phyloP scores from a whole-genome alignment of 352 stramenopile genomes.

The Lagenidium giganteum region DNA sequence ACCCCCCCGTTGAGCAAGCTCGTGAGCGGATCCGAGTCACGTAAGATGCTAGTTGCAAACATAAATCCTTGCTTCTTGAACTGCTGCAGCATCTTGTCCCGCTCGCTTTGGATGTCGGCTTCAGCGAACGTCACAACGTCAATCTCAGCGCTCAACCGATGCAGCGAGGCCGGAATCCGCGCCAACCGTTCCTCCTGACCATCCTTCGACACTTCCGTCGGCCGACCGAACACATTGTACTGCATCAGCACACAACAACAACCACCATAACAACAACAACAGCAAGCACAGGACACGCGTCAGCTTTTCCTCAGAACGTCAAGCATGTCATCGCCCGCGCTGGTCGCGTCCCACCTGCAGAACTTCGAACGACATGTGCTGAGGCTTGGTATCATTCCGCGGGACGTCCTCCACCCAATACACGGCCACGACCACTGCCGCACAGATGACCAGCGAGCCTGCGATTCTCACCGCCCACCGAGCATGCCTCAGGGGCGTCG shows the following conservation, averaged over 20 bases:
- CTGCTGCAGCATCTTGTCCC: slow-evolving; percentile 51
- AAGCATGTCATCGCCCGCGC: too few relatives aligned
- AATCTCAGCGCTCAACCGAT: slow-evolving; percentile 34
- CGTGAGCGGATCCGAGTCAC: slow-evolving; percentile 77
- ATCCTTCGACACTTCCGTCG: slow-evolving; percentile 63
- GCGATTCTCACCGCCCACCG: too few relatives aligned
- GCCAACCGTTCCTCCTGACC: slow-evolving; percentile 59
- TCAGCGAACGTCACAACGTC: slow-evolving; percentile 81
- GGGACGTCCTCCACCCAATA: too few relatives aligned
- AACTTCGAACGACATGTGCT: slow-evolving; percentile 57
- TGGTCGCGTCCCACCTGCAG: slow-evolving; percentile 46
- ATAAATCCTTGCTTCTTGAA: slow-evolving; percentile 50
- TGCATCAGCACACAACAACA: slow-evolving; percentile 18
- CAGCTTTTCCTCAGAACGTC: background rate
- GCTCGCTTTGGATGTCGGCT: slow-evolving; percentile 41
- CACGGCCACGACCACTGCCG: too few relatives aligned
- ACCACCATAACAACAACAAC: background rate
- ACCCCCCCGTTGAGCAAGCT: slow-evolving; percentile 77
- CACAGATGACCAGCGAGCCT: too few relatives aligned
- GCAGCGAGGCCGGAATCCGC: slow-evolving; percentile 51
- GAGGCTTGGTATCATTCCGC: too few relatives aligned
- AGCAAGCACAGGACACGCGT: background rate
- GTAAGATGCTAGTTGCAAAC: slow-evolving; percentile 63
- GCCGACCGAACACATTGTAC: slow-evolving; percentile 82
- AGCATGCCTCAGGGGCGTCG: too few relatives aligned